Conservation (phyloP, 1,284 basidiomycete genomes). For the Austroboletus novae-zelandiae region DNA sequence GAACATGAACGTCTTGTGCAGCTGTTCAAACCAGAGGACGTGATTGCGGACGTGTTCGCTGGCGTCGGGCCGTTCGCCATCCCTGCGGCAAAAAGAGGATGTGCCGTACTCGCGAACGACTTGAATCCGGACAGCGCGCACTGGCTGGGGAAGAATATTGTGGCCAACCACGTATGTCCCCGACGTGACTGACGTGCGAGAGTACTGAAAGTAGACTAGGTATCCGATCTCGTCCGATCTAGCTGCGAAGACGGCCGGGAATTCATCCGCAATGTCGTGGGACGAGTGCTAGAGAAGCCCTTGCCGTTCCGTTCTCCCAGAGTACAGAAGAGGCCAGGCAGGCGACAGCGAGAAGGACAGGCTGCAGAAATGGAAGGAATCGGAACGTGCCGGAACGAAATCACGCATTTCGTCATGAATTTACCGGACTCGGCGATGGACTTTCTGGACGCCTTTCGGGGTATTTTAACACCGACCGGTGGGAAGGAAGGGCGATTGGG, state of each 20-base stretch:
- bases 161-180: constrained; percentile 65
- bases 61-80: constrained; percentile 97
- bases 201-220: constrained; percentile 44
- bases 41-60: constrained; percentile 93
- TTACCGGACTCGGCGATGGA: constrained; percentile 89
- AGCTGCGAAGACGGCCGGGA: constrained; percentile 82
- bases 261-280: constrained; percentile 69
- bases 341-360: constrained; percentile 29
- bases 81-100: constrained; percentile 89
- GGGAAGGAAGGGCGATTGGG: constrained; percentile 36
- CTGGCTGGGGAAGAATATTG: constrained; percentile 75
- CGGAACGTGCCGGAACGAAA: constrained; percentile 45
- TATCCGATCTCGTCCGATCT: constrained; percentile 62
- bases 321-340: constrained; percentile 38
- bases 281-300: constrained; percentile 52
- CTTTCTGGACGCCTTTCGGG: constrained; percentile 88
- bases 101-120: constrained; percentile 90
- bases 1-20: constrained; percentile 88
- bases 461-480: constrained; percentile 51
- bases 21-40: constrained; percentile 66
- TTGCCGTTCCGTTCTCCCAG: constrained; percentile 54
- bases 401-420: constrained; percentile 96
- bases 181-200: constrained; percentile 1
- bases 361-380: constrained; percentile 1
- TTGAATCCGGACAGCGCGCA: constrained; percentile 87